phyloP scores from a whole-genome alignment of 495 filamentous ascomycete species.

The Evernia prunastri region DNA sequence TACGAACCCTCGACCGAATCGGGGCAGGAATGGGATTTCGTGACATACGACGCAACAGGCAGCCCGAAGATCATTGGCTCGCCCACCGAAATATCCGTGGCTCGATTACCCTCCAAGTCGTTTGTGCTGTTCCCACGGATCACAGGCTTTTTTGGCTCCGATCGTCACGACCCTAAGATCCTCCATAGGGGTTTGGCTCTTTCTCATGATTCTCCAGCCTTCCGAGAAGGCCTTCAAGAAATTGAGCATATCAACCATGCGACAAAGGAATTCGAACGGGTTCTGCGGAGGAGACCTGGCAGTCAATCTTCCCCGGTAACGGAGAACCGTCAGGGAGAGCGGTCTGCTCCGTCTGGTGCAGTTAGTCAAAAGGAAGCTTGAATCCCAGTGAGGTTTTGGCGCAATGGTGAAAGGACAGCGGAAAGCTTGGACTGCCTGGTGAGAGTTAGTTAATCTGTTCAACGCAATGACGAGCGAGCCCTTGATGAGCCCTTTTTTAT shows the following conservation, averaged over 20 bases:
- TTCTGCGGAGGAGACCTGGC: constrained; percentile 5
- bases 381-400: too few species aligned
- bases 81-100: neutral
- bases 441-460: too few species aligned
- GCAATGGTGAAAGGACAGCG: too few species aligned
- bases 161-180: neutral
- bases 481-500: too few species aligned
- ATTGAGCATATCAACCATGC: neutral
- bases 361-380: too few species aligned
- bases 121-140: constrained; percentile 11
- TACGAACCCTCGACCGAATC: constrained; percentile 1
- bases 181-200: neutral
- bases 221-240: constrained; percentile 9
- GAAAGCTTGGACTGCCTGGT: too few species aligned
- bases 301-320: constrained; percentile 9
- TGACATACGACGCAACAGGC: neutral
- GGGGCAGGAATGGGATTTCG: constrained; percentile 5
- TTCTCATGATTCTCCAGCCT: constrained; percentile 5
- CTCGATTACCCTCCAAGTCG: neutral
- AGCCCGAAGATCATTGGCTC: neutral
- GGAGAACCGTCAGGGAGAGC: neutral
- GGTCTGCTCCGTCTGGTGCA: too few species aligned
- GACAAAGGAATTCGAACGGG: constrained; percentile 11
- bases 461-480: too few species aligned
- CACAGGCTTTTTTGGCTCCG: neutral